Conservation (phyloP, 2,329 filamentous ascomycete species). For the Chrysoporthe deuterocubensis region DNA sequence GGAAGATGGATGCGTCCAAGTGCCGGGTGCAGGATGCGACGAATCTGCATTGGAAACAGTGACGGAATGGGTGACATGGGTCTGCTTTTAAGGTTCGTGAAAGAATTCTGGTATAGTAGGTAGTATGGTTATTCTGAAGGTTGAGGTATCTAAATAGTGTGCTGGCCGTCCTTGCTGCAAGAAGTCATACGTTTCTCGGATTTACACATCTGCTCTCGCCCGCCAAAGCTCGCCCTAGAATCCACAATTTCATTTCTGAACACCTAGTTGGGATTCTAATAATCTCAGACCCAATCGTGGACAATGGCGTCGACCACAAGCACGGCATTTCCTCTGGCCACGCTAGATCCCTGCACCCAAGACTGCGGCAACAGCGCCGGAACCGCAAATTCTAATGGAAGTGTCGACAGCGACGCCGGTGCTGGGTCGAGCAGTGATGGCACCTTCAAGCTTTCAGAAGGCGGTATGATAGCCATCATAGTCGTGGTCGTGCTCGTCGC, state of each 20-base stretch:
- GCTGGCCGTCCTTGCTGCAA: constrained; percentile 10
- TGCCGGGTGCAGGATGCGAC: constrained; percentile 24
- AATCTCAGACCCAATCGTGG: constrained; percentile 1
- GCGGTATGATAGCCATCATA: constrained; percentile 75
- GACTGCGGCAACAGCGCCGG: constrained; percentile 41
- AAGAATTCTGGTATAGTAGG: constrained; percentile 12
- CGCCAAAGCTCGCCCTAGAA: background rate
- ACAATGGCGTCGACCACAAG: constrained; percentile 47
- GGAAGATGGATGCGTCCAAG: constrained; percentile 13
- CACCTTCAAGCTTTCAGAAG: constrained; percentile 67
- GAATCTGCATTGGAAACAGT: constrained; percentile 23
- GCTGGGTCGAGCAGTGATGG: constrained; percentile 62
- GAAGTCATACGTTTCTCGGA: background rate
- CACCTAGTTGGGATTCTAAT: background rate
- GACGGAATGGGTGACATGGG: constrained; percentile 10
- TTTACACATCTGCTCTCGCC: constrained; percentile 14
- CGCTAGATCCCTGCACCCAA: constrained; percentile 43
- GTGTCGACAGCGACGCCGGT: constrained; percentile 60
- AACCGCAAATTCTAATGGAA: constrained; percentile 29
- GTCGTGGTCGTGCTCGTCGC: constrained; percentile 70
- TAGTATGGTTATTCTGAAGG: constrained; percentile 16
- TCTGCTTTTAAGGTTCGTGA: background rate
- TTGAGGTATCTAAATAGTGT: constrained; percentile 27
- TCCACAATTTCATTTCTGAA: background rate
- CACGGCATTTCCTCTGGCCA: constrained; percentile 47